These are phyloP conservation scores for Claviceps purpurea DNA, from an alignment of 2,329 filamentous ascomycete species.

Conservation along the genomic window DNA sequence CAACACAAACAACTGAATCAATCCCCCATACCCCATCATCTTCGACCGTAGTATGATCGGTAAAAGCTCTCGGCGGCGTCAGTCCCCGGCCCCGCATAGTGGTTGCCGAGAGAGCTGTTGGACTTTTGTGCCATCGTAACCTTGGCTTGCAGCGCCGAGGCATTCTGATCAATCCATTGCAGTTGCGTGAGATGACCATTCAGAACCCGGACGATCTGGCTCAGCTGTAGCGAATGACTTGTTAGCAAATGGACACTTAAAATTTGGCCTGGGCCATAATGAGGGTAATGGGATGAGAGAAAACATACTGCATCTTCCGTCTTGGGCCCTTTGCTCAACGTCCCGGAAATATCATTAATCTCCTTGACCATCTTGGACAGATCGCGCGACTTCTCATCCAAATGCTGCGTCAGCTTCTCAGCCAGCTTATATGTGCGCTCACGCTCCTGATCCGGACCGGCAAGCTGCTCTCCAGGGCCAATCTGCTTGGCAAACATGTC, in stretches of 20 bases:
- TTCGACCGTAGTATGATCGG: slow-evolving; percentile 68
- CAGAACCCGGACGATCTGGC: slow-evolving; percentile 88
- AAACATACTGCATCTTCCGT: slow-evolving; percentile 69
- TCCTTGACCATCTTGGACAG: slow-evolving; percentile 95
- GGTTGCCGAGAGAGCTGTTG: slow-evolving; percentile 45
- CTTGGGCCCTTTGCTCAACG: slow-evolving; percentile 78
- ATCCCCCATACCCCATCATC: slow-evolving; percentile 26
- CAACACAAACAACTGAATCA: background rate
- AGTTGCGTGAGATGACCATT: slow-evolving; percentile 87
- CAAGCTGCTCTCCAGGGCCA: slow-evolving; percentile 59
- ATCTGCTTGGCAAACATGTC: slow-evolving; percentile 72
- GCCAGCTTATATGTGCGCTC: slow-evolving; percentile 94
- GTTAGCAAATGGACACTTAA: slow-evolving; percentile 5
- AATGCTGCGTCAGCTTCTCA: slow-evolving; percentile 77
- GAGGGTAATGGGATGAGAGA: background rate
- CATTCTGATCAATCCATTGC: slow-evolving; percentile 84
- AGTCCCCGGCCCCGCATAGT: slow-evolving; percentile 46
- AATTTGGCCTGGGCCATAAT: background rate
- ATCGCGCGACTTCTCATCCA: slow-evolving; percentile 90
- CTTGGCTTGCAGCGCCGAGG: slow-evolving; percentile 68
- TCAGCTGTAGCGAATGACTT: slow-evolving; percentile 45
- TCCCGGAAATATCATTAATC: slow-evolving; percentile 86
- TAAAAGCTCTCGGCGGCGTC: slow-evolving; percentile 83
- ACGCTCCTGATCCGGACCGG: slow-evolving; percentile 87
- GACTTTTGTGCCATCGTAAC: slow-evolving; percentile 72